Base-by-base conservation (phyloP, 805 yeast genomes). In the Starmerella floris region DNA sequence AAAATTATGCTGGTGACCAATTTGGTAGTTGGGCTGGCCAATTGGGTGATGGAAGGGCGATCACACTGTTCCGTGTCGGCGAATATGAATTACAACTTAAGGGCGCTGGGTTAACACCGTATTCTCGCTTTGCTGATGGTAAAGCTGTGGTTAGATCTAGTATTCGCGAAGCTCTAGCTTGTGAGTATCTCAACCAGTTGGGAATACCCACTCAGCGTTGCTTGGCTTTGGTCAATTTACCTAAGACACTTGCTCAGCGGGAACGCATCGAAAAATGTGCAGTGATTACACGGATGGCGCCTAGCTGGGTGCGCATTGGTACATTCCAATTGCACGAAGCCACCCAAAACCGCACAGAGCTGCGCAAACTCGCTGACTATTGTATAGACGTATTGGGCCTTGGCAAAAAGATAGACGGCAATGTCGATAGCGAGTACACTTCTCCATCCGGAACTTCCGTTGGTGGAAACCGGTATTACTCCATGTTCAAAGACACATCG, bases 21-120 rank as follows among this genome's bases (percentile, higher is more conserved):
- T 88, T 91, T 65, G 97, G 98, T 2, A 75, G 74, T 50, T 88
- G 88, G 74, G 96, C 96, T 0, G 97, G 97, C 2, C 98, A 91
- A 60, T 64, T 88, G 48, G 98, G 98, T 5, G 98, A 88, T 59
- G 98, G 98, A 1, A 66, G 98, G 46, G 95, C 84, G 2, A 72
- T 78, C 5, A 83, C 81, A 54, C 62, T 88, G 35, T 87, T 88
- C 62, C 88, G 82, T 50, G 62, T 79, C 0, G 67, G 69, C 5
- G 58, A 61, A 28, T 77, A 69, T 53, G 88, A 79, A 49, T 51
- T 88, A 2, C 97, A 88, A 62, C 62, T 88, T 49, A 88, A 88
- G 63, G 98, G 98, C 0, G 76, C 91, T 3, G 98, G 98, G 0
- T 65, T 73, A 51, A 88, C 97, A 0, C 95, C 97, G 1, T 88